phyloP scores from a whole-genome alignment of 1,139 yeast species.

The Diutina neorugosa region DNA sequence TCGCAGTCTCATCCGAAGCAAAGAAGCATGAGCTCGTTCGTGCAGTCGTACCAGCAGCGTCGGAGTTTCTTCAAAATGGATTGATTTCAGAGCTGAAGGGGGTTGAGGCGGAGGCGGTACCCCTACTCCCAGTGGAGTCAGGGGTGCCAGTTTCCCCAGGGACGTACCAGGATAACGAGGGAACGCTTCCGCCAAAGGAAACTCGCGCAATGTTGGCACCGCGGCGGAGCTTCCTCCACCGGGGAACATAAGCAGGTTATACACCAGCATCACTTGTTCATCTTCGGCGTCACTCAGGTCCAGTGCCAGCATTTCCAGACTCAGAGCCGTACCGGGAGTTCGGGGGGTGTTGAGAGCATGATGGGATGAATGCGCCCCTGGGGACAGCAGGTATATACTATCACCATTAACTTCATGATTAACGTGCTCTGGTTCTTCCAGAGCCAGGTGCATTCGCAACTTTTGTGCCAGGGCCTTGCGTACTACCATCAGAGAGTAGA shows the following conservation, averaged over 20 bases:
- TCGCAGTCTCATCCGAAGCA: constrained; percentile 50
- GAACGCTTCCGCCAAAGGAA: constrained; percentile 7
- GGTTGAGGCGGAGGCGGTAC: neutral
- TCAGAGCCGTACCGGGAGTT: neutral
- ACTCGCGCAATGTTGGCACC: constrained; percentile 31
- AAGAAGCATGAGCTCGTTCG: constrained; percentile 57
- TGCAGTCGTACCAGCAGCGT: constrained; percentile 26
- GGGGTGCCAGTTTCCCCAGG: neutral
- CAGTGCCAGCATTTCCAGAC: neutral
- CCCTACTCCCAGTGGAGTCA: neutral
- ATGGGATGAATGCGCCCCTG: neutral
- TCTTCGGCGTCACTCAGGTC: constrained; percentile 30
- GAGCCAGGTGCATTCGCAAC: neutral
- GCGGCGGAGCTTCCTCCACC: neutral
- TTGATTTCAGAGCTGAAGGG: neutral
- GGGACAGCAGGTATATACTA: neutral
- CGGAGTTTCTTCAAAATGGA: constrained; percentile 7
- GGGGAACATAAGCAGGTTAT: constrained; percentile 8
- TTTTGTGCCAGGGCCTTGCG: constrained; percentile 1
- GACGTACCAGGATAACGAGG: neutral
- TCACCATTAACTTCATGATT: neutral
- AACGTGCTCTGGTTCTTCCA: neutral
- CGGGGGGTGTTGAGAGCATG: neutral
- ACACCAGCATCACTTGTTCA: constrained; percentile 40
- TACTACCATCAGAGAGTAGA: neutral